Base-by-base conservation (phyloP, 2,329 filamentous ascomycete genomes). In the Cytospora paraplurivora region DNA sequence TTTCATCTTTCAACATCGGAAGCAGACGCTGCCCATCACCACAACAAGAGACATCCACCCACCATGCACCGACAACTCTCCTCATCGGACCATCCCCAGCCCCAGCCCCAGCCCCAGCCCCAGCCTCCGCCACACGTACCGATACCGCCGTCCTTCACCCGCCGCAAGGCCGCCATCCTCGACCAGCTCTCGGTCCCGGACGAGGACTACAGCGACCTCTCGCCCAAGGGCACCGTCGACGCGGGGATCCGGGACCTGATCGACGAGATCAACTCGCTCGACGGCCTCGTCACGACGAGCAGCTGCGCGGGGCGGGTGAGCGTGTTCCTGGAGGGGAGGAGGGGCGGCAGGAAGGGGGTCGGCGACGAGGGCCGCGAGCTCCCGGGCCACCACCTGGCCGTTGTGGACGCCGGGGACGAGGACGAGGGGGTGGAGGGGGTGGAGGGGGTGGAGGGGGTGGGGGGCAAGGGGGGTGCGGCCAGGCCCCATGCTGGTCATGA, bases 251-350 rank as follows among this genome's bases (percentile, higher is more conserved):
- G 88, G 54, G 82, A 88, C 27, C 79, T 97, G 60, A 93, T 98
- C 66, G 82, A 83, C 57, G 86, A 90, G 68, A 89, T 98, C 73
- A 98, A 98, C 75, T 74, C 71, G 1, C 72, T 89, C 7, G 83
- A 88, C 1, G 92, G 91, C 1, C 84, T 93, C 49, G 92, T 96
- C 38, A 97, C 94, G 1, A 97, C 93, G 3, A 97, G 93, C 76
- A 97, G 93, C 75, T 98, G 94, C 74, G 91, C 92, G 2, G 94
- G 94, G 0, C 82, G 94, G 59, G 85, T 96, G 54, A 93, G 90
- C 68, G 90, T 97, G 4, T 98, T 96, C 72, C 79, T 96, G 0
- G 94, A 97, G 77, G 93, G 93, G 0, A 79, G 78, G 52, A 89
- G 86, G 69, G 68, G 68, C 32, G 15, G 67, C 6, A 68, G 66